Base-by-base conservation (phyloP, 495 filamentous ascomycete species). In the Platismatia glauca region DNA sequence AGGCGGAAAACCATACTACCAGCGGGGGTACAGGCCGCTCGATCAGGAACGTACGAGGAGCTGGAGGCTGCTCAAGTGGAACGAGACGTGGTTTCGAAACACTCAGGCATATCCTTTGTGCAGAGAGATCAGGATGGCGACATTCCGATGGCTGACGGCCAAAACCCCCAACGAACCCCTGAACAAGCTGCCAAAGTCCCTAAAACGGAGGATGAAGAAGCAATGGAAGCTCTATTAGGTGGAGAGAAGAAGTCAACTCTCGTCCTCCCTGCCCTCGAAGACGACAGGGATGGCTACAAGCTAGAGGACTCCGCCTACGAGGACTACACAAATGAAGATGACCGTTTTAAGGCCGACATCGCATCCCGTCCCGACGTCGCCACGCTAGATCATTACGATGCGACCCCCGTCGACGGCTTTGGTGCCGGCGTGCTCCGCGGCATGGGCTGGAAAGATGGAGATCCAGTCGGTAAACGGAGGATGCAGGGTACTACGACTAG, bases 391-490 rank as follows among this genome's bases (percentile, higher is more conserved):
- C 90, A 93, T 67, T 99, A 99, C 74, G 86, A 83, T 34, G 84
- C 86, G 6, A 82, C 96, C 15, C 93, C 95, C 0, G 90, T 97
- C 41, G 94, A 97, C 63, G 90, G 95, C 62, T 99, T 97, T 68
- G 94, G 93, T 38, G 86, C 89, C 29, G 90, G 89, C 4, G 74
- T 97, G 57, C 80, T 99, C 33, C 82, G 90, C 9, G 89, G 90
- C 15, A 95, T 96, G 85, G 94, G 94, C 7, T 97, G 92, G 93
- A 88, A 88, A 69, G 89, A 96, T 63, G 93, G 92, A 2, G 84
- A 93, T 62, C 73, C 80, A 27, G 75, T 89, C 33, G 86, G 85
- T 9, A 80, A 81, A 70, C 79, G 82, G 16, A 75, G 79, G 24
- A 69, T 75, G 4, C 68, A 72, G 35, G 71, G 71, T n/a, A 74